phyloP scores from a whole-genome alignment of 31 red algal species.

The Endocladia muricata region DNA sequence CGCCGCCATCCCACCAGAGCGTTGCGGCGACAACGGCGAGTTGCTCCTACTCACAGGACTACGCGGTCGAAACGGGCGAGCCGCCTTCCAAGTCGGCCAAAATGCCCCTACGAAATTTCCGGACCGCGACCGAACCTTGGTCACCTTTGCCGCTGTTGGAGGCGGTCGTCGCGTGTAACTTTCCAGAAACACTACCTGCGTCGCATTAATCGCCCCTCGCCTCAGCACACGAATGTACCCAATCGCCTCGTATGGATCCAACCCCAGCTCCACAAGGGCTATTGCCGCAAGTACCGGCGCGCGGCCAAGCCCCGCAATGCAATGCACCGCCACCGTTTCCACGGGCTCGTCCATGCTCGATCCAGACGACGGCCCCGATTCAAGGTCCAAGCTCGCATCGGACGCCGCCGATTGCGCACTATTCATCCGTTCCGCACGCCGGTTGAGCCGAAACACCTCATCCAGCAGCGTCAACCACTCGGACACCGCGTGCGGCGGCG shows the following conservation, averaged over 20 bases:
- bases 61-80: conserved; percentile 38
- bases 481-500: conserved; percentile 29
- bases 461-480: conserved; percentile 76
- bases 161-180: conserved; percentile 47
- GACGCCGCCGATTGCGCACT: not conserved
- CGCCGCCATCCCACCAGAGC: too few species aligned
- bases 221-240: conserved; percentile 74
- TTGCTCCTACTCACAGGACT: too few species aligned
- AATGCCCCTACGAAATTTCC: conserved; percentile 30
- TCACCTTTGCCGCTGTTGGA: not conserved
- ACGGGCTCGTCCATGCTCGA: conserved; percentile 2
- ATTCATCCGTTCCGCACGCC: not conserved
- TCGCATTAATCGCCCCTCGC: conserved; percentile 84
- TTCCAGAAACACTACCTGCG: conserved; percentile 65
- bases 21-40: too few species aligned
- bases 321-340: conserved; percentile 71
- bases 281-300: conserved; percentile 83
- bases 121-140: conserved; percentile 11
- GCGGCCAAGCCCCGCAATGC: conserved; percentile 74
- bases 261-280: conserved; percentile 72
- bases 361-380: not conserved
- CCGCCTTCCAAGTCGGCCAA: conserved; percentile 24
- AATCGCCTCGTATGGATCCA: conserved; percentile 65
- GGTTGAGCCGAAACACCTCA: conserved; percentile 21
- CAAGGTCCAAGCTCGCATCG: not conserved